Base-by-base conservation (phyloP, 1,284 basidiomycete species). In the Cryptococcus wingfieldii region DNA sequence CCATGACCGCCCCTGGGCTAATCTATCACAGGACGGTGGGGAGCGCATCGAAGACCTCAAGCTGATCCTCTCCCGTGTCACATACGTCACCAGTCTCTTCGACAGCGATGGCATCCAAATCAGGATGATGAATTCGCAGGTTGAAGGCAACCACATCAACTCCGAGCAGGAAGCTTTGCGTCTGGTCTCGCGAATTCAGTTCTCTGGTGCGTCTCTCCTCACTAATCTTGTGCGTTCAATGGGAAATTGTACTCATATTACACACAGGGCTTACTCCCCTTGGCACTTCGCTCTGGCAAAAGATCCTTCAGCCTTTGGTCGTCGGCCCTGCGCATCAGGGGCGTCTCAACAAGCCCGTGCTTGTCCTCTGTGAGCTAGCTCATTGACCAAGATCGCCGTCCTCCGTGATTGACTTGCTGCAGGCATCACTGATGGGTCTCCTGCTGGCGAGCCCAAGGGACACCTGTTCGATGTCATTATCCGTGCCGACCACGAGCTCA, bases 21-120 rank as follows among this genome's bases (percentile, higher is more conserved):
- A 23, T 23, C 23, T 31, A 13, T 49, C 23, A 9, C 61, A 65
- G 56, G 54, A 55, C 27, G 65, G 67, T 14, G 46, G 46, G 14
- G 67, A 69, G 55, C 55, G 67, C 27, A 66, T 67, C 47, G 65
- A 69, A 50, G 67, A 67, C 55, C 59, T 69, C 31, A 67, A 69
- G 58, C 55, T 58, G 65, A 66, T 44, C 42, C 31, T 34, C 62
- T 56, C 14, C 4, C 51, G 16, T 42, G 41, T 44, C 45, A 76
- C 78, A 10, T 74, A 66, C 41, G 78, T 76, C 16, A 72, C 75
- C 6, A 65, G 72, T 2, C 62, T 80, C 10, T 79, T 79, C 59
- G 79, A 79, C 60, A 65, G 70, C 16, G 79, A 80, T 57, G 79
- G 79, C 47, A 78, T 80, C 59, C 67, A 72, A 62, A 70, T 78